Conservation (phyloP, 2,329 filamentous ascomycete genomes). For the Sordariomycetes sp. region DNA sequence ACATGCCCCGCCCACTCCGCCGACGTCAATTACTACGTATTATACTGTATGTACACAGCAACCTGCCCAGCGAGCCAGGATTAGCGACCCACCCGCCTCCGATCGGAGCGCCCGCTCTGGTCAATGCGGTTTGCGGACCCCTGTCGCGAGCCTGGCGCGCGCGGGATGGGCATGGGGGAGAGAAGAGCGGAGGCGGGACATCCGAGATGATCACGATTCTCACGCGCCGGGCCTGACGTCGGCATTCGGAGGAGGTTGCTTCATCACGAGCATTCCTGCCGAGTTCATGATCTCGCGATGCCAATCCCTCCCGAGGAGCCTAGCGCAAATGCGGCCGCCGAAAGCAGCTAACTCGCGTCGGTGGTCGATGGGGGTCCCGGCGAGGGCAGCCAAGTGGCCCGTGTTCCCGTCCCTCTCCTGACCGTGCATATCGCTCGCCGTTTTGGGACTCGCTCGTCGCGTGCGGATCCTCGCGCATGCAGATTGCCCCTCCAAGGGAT, state of each 20-base stretch:
- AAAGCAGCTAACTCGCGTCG: no score
- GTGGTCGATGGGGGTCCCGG: no score
- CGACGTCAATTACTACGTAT: neutral
- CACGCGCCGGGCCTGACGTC: neutral
- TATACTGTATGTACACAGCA: no score
- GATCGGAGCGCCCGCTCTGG: neutral
- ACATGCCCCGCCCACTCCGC: slow-evolving; percentile 1
- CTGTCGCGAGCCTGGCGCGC: neutral
- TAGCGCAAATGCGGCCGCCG: no score
- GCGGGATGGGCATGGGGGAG: neutral
- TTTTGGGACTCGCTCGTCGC: neutral
- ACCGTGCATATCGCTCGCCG: neutral
- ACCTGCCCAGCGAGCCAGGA: neutral
- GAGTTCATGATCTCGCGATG: no score
- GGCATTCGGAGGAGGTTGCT: no score
- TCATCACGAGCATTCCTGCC: no score
- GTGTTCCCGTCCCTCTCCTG: neutral
- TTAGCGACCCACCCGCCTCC: neutral
- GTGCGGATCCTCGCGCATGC: neutral
- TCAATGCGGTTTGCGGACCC: neutral
- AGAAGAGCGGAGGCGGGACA: neutral
- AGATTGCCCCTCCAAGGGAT: neutral
- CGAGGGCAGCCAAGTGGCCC: neutral
- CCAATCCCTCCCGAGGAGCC: no score
- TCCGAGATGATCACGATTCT: neutral